Base-by-base conservation (phyloP, 2,329 filamentous ascomycete species). In the Neonectria magnoliae region DNA sequence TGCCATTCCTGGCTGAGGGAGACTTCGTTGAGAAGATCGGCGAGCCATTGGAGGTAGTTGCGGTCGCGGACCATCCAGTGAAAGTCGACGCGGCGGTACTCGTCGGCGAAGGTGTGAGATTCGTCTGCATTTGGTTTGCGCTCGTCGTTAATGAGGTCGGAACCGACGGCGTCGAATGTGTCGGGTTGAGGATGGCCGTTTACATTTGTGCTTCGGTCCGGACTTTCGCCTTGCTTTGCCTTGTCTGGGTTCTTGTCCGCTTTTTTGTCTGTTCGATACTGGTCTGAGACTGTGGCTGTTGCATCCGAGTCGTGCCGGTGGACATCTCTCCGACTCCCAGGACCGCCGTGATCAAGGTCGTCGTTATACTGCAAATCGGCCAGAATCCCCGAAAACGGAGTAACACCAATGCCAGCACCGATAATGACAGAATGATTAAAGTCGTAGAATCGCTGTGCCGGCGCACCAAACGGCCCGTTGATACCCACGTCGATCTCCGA, bases 61-160 rank as follows among this genome's bases (percentile, higher is more conserved):
- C 82, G 81, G 51, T 88, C 85, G 22, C 85, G 84, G 1, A 88
- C 85, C 67, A 85, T 86, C 86, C 87, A 88, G 74, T 88, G 85
- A 62, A 88, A 88, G 69, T 88, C 86, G 1, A 87, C 82, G 4
- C 85, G 81, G 36, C 85, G 81, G 66, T 84, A 83, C 60, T 78
- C 76, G 22, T 77, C 68, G 1, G 76, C 71, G 33, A 79, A 81
- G 2, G 71, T 73, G 5, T 71, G 70, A 1, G 70, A 59, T 6
- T 62, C 41, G 1, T 68, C 36, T 1, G 71, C 65, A 44, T 70
- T 57, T 2, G 64, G 67, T 8, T 70, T 71, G 50, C 27, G 65
- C 18, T 58, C 50, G 8, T 67, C 58, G 38, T 68, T 65, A 14
- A 71, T 53, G 4, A 65, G 54, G 18, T 73, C 66, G 0, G 44